phyloP scores from a whole-genome alignment of 768 basidiomycete species.

The Termitomyces sp. region DNA sequence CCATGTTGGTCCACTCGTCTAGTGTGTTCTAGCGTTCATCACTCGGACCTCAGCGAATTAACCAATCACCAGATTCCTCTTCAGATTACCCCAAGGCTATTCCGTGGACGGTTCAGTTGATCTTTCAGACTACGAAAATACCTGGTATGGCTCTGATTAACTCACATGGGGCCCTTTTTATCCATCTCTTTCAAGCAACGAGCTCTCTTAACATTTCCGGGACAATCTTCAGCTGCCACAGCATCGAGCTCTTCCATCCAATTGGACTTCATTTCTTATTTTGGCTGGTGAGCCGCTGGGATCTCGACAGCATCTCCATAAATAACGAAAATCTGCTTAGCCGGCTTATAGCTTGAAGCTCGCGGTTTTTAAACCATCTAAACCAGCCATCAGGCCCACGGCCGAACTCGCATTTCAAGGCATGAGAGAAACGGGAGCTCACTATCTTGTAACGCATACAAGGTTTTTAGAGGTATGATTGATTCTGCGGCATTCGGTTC shows the following conservation, averaged over 20 bases:
- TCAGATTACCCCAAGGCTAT: conserved; percentile 1
- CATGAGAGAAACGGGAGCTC: not conserved
- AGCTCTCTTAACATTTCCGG: not conserved
- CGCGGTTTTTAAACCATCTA: not conserved
- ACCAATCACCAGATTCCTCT: not conserved
- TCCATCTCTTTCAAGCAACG: not conserved
- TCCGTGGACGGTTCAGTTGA: not conserved
- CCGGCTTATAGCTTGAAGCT: not conserved
- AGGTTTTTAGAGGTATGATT: conserved; percentile 1
- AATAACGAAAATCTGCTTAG: not conserved
- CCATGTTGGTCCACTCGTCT: conserved; percentile 1
- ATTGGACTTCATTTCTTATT: conserved; percentile 1
- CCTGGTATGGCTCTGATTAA: not conserved
- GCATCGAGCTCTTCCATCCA: conserved; percentile 3
- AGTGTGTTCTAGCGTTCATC: not conserved
- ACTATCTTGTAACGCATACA: not conserved
- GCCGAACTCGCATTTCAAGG: not conserved
- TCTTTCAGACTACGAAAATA: not conserved
- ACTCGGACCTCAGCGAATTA: not conserved
- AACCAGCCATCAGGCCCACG: not conserved
- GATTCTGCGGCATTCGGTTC: not conserved
- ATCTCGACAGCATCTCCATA: not conserved
- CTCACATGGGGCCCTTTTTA: not conserved
- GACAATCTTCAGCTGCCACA: conserved; percentile 2
- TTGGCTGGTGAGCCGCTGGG: not conserved